Percentiles rank a stretch among this genome's conserved stretches.
Evolutionary conservation across 2,329 filamentous ascomycete genomes (phyloP).

Genomic region (Fusarium zealandicum): DNA sequence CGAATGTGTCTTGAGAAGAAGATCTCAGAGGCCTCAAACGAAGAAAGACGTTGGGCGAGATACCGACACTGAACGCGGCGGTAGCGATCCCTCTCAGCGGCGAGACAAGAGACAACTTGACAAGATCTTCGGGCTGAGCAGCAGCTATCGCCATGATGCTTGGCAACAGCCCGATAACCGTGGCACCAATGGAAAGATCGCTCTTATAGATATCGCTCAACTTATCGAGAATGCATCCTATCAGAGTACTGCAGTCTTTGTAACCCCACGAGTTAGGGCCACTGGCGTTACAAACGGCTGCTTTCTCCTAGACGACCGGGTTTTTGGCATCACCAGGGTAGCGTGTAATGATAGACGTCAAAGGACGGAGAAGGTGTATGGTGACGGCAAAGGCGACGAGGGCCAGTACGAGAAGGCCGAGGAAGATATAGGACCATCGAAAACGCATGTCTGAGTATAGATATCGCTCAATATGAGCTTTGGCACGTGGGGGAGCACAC

Average conservation of each 20-base stretch:
- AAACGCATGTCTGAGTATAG: too few relatives aligned
- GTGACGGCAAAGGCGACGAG: background rate
- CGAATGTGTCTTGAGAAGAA: background rate
- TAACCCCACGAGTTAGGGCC: background rate
- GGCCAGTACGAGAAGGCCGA: background rate
- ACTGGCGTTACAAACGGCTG: background rate
- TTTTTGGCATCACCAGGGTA: background rate
- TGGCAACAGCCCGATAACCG: background rate
- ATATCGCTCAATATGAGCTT: too few relatives aligned
- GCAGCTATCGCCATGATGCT: background rate
- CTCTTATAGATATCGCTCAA: background rate
- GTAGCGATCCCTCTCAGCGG: background rate
- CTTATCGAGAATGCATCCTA: background rate
- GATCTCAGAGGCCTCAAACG: background rate
- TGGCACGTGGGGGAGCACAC: too few relatives aligned
- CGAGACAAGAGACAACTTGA: background rate
- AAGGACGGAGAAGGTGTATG: background rate
- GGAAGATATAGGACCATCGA: background rate
- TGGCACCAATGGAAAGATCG: background rate
- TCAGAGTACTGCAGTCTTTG: background rate
- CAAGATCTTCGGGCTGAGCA: background rate
- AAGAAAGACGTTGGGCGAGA: background rate
- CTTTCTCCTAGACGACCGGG: background rate
- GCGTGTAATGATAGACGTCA: background rate
- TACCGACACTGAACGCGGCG: background rate